Evolutionary conservation across 495 filamentous ascomycete species (phyloP), one percentile per base, ranked within the genome.

Genomic region (Chaetomium tenue): DNA sequence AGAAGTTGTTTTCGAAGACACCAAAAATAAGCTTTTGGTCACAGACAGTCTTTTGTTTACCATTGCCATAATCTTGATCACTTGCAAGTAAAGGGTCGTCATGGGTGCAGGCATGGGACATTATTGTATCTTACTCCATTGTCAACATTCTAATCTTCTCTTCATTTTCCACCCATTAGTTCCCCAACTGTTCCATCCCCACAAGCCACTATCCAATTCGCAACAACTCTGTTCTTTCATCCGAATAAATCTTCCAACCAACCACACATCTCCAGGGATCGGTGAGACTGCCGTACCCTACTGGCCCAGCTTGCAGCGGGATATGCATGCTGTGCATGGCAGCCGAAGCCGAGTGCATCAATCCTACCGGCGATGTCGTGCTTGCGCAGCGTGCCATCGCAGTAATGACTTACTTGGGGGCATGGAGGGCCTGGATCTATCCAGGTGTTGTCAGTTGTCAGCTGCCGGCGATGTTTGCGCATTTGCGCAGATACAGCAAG

Each of bases 301-400:
- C 47, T 50, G 47, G 47, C 47, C 4, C 7, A 30, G 25, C 23
- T 30, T 53, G 50, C 46, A 50, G 20, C 46, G 20, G 33, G 46
- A 50, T 44, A 50, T 30, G 50, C 22, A 30, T 13, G 25, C 12
- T 53, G 15, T 30, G 50, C 50, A 28, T 53, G 25, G 25, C 50
- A 53, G 8, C 11, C 23, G 16, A 50, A 20, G 46, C 46, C 20
- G 18, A n/a, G n/a, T 50, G 46, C 44, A 23, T 50, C 8, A 7
- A 23, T 50, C 8, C n/a, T 50, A 50, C 8, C 46, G 44, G 48
- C 50, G 11, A 53, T 30, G 50, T 53, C 50, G 50, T 53, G 50
- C 50, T 53, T 26, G 12, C 13, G 50, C 50, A 53, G 50, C 8
- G 50, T 26, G 25, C 25, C 7, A 53, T 53, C 50, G 50, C 50